Percentiles rank a stretch among this genome's conserved stretches.
Conservation (phyloP, 495 filamentous ascomycete genomes). For the Penicillium cataractarum region DNA sequence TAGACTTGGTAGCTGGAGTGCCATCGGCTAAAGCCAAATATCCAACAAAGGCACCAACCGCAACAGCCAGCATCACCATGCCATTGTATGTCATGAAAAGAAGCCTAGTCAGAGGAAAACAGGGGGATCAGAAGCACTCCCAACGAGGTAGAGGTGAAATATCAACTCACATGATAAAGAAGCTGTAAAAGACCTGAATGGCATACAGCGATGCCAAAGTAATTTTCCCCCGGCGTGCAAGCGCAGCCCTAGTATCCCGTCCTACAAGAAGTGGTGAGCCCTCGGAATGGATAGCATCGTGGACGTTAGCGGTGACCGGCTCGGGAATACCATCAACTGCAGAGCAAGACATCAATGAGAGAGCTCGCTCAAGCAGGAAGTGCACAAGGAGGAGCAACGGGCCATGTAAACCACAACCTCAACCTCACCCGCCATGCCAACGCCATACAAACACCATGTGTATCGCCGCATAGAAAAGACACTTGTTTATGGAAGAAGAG, state of each 20-base stretch:
- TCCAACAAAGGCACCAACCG: constrained; percentile 84
- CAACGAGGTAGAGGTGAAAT: neutral
- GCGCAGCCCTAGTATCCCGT: constrained; percentile 48
- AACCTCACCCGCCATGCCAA: constrained; percentile 12
- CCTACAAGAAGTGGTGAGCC: constrained; percentile 76
- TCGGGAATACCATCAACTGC: constrained; percentile 53
- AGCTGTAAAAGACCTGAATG: constrained; percentile 95
- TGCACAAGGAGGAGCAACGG: constrained; percentile 1
- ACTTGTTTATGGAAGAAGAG: neutral
- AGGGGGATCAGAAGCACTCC: neutral
- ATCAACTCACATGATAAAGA: constrained; percentile 94
- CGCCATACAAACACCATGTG: neutral
- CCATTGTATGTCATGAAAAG: constrained; percentile 99
- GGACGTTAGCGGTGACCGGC: constrained; percentile 33
- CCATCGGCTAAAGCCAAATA: constrained; percentile 78
- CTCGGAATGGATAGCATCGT: constrained; percentile 43
- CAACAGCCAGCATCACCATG: constrained; percentile 91
- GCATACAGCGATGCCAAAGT: constrained; percentile 85
- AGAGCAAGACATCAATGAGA: constrained; percentile 42
- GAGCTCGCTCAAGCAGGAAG: constrained; percentile 26
- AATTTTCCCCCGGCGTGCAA: constrained; percentile 65
- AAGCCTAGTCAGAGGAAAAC: constrained; percentile 63
- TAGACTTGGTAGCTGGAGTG: constrained; percentile 73
- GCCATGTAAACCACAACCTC: constrained; percentile 3
- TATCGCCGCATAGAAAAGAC: neutral